phyloP scores from a whole-genome alignment of 345 rosid species.

The Salix brachista region DNA sequence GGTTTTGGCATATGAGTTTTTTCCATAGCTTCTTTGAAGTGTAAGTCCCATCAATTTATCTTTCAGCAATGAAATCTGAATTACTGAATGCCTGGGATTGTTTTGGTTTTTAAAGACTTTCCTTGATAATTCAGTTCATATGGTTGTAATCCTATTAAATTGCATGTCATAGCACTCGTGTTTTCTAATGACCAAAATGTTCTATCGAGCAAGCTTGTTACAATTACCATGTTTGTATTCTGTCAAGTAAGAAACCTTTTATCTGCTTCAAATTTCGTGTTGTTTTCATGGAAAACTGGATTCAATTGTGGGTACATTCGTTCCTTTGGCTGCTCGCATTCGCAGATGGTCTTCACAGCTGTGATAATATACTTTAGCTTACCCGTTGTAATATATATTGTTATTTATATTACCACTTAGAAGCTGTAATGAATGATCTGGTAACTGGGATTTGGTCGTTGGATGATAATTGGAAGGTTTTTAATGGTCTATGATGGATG shows the following conservation, averaged over 20 bases:
- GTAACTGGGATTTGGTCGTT: neutral
- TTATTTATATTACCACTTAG: neutral
- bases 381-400: neutral
- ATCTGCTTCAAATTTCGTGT: neutral
- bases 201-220: conserved; percentile 1
- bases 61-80: conserved; percentile 9
- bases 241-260: neutral
- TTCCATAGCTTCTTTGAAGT: neutral
- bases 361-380: neutral
- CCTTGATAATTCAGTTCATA: neutral
- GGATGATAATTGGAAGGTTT: neutral
- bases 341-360: neutral
- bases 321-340: neutral
- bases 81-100: conserved; percentile 6
- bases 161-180: neutral
- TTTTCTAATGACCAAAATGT: conserved; percentile 1
- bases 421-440: neutral
- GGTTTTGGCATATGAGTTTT: conserved; percentile 54
- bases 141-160: neutral
- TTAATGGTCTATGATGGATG: neutral
- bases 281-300: neutral
- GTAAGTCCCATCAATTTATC: neutral
- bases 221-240: neutral
- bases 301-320: neutral
- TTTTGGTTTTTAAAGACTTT: neutral